Evolutionary conservation across 352 stramenopile genomes (phyloP), one percentile per base, ranked within the genome.

Genomic region (Phytophthora fragariae): DNA sequence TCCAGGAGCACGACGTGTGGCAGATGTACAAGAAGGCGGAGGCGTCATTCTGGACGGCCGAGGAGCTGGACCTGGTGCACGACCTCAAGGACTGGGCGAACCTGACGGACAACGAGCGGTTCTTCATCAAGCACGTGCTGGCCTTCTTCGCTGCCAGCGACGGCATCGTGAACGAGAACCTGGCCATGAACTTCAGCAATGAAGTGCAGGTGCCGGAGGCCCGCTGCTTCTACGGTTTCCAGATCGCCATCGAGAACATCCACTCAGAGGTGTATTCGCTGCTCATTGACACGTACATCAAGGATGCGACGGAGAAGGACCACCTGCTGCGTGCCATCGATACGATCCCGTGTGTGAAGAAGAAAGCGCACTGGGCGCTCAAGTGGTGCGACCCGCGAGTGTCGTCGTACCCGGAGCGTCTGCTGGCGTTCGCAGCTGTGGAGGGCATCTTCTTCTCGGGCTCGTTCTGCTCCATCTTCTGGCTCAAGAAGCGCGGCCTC

Each of bases 201-300:
- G 97, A 99, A 79, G 94, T 99, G 59, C 97, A 99, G 73, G 89
- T 98, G 29, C 88, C 97, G 0, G 98, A 99, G 81, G 98, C 98
- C 55, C 91, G 97, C 14, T 99, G 97, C 85, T 99, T 99, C 79
- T 99, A 99, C 78, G 97, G 98, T 50, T 99, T 99, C 80, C 98
- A 99, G 89, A 99, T 99, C 79, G 98, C 98, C 27, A 99, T 99
- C 54, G 98, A 99, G 80, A 99, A 99, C 85, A 99, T 99, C 81
- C 98, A 99, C 88, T 98, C 91, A 56, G 98, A 99, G 82, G 98
- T 99, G 15, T 99, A 99, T 84, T 99, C 92, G 69, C 89, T 99
- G 21, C 86, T 99, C n/a, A 99, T 99, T 79, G 98, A 99, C 82
- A 99, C 97, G 27, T 99, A 99, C 79, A 98, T 99, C 77, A 98